A percentile compares a stretch with the other conserved stretches of the same genome.
phyloP scores from a whole-genome alignment of 306 rosid species.

The Carpinus fangiana region DNA sequence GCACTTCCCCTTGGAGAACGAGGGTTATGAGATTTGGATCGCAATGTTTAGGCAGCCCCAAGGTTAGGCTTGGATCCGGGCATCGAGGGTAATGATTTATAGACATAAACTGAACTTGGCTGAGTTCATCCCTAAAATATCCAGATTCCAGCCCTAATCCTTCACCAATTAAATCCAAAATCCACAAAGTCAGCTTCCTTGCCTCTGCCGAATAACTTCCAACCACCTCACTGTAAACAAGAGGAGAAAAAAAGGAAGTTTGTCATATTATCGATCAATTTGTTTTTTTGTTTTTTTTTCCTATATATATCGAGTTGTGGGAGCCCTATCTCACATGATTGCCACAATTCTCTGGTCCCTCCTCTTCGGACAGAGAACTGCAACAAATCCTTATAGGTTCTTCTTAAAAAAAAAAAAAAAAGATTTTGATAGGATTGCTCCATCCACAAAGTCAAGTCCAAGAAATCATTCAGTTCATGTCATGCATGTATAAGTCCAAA shows the following conservation, averaged over 20 bases:
- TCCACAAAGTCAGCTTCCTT: slow-evolving; percentile 28
- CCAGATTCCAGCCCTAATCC: slow-evolving; percentile 24
- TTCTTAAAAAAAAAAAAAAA: no score
- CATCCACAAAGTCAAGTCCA: no score
- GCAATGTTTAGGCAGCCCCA: slow-evolving; percentile 41
- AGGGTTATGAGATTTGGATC: slow-evolving; percentile 19
- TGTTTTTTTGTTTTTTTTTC: no score
- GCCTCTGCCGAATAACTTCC: slow-evolving; percentile 18
- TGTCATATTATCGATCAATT: no score
- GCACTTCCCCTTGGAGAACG: slow-evolving; percentile 23
- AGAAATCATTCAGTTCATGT: no score
- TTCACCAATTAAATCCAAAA: slow-evolving; percentile 27
- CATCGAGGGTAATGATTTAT: slow-evolving; percentile 21
- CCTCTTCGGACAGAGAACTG: no score
- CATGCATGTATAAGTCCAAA: no score
- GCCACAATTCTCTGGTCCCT: no score
- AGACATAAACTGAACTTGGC: slow-evolving; percentile 3
- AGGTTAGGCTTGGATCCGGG: slow-evolving; percentile 36
- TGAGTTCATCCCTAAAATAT: slow-evolving; percentile 1
- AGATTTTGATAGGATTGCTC: no score
- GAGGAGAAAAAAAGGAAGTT: neutral
- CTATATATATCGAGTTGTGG: no score
- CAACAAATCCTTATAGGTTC: no score
- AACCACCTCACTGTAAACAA: slow-evolving; percentile 1
- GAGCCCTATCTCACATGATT: no score